phyloP scores from a whole-genome alignment of 73 alveolate species.

The Halteria grandinella region DNA sequence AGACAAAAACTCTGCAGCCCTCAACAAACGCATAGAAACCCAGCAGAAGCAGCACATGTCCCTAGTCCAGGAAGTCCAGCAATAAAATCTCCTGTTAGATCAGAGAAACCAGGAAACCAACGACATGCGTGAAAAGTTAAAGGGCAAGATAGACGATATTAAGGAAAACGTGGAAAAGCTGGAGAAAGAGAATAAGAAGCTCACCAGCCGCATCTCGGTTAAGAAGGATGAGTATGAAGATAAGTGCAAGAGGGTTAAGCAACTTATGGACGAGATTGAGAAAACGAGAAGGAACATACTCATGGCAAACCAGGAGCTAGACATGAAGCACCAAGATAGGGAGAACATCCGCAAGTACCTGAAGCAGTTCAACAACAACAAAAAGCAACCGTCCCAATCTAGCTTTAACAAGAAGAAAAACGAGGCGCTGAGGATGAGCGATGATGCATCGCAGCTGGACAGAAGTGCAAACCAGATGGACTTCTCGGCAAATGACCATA shows the following conservation, averaged over 20 bases:
- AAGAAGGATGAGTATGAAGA: constrained; percentile 29
- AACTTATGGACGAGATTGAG: not conserved
- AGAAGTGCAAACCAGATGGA: not conserved
- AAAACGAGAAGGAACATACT: not conserved
- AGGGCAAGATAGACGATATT: not conserved
- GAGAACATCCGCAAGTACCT: constrained; percentile 2
- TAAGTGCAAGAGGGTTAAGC: not conserved
- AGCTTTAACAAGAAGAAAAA: constrained; percentile 16
- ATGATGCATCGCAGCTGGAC: not conserved
- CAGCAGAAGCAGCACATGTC: not conserved
- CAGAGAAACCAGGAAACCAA: not conserved
- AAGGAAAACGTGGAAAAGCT: not conserved
- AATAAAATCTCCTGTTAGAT: not conserved
- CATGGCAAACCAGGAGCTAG: not conserved
- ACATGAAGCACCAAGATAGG: not conserved
- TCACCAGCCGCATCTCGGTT: not conserved
- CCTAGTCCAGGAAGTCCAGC: not conserved
- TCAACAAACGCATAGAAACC: not conserved
- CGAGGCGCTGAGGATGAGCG: not conserved
- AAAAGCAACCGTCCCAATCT: constrained; percentile 2
- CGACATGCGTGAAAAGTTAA: not conserved
- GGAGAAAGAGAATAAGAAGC: constrained; percentile 32
- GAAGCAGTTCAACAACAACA: not conserved
- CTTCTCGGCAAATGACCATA: not conserved
- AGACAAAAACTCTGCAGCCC: not conserved